phyloP scores from a whole-genome alignment of 2,329 filamentous ascomycete genomes.

The Paramyrothecium roridum region DNA sequence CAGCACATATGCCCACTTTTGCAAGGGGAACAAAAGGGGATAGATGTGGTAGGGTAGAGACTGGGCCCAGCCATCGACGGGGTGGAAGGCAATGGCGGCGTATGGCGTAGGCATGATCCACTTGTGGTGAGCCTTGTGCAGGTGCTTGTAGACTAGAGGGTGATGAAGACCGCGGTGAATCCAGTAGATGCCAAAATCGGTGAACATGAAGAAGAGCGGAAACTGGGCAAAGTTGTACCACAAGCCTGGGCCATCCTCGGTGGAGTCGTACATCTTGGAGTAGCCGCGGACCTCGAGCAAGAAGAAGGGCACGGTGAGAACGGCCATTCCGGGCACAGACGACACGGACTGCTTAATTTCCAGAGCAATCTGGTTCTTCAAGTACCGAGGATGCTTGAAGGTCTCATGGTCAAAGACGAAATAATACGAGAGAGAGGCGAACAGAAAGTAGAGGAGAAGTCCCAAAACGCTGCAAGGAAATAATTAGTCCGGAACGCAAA shows the following conservation, averaged over 20 bases:
- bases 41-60: slow-evolving; percentile 44
- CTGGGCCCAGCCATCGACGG: slow-evolving; percentile 42
- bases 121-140: slow-evolving; percentile 47
- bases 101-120: slow-evolving; percentile 46
- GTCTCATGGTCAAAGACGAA: slow-evolving; percentile 54
- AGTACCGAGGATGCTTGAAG: slow-evolving; percentile 43
- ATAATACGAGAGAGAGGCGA: slow-evolving; percentile 68
- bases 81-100: slow-evolving; percentile 45
- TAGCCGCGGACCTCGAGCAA: slow-evolving; percentile 44
- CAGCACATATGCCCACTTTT: slow-evolving; percentile 40
- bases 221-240: slow-evolving; percentile 35
- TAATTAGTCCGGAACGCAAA: slow-evolving; percentile 3
- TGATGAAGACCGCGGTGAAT: slow-evolving; percentile 44
- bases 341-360: slow-evolving; percentile 40
- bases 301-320: slow-evolving; percentile 43
- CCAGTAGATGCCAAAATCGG: slow-evolving; percentile 44
- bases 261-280: slow-evolving; percentile 35
- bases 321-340: slow-evolving; percentile 40
- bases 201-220: slow-evolving; percentile 44
- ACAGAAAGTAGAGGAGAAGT: slow-evolving; percentile 56
- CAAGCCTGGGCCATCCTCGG: slow-evolving; percentile 34
- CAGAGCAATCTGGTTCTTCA: slow-evolving; percentile 42
- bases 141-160: slow-evolving; percentile 41
- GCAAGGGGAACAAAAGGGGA: slow-evolving; percentile 41
- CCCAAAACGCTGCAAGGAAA: slow-evolving; percentile 4